Conservation (phyloP, 768 basidiomycete species). For the Sutorius australiensis region DNA sequence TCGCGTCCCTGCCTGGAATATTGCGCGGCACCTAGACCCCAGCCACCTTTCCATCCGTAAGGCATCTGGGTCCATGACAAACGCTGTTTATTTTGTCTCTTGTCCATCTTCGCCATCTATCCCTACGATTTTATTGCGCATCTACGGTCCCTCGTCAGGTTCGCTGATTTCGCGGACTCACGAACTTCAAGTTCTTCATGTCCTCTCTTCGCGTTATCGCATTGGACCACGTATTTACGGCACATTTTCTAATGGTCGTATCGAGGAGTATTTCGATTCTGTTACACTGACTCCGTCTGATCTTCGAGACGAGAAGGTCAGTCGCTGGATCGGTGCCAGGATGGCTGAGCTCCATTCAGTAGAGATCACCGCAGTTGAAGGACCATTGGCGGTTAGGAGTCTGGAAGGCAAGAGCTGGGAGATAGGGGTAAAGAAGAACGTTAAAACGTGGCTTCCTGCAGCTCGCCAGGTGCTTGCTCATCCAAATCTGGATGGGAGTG, state of each 20-base stretch:
- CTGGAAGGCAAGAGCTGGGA: constrained; percentile 50
- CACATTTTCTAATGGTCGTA: constrained; percentile 91
- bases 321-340: constrained; percentile 84
- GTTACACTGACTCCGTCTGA: constrained; percentile 74
- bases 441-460: constrained; percentile 63
- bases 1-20: constrained; percentile 57
- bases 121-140: constrained; percentile 77
- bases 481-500: constrained; percentile 43
- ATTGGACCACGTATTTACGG: constrained; percentile 93
- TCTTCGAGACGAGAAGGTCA: constrained; percentile 70
- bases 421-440: constrained; percentile 61
- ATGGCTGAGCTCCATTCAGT: constrained; percentile 97
- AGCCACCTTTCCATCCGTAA: constrained; percentile 61
- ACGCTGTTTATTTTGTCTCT: constrained; percentile 95
- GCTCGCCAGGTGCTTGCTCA: constrained; percentile 75
- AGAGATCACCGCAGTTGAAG: constrained; percentile 67
- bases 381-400: constrained; percentile 33
- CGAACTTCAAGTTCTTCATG: constrained; percentile 85
- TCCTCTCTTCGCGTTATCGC: constrained; percentile 81
- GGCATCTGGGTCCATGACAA: constrained; percentile 90
- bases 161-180: constrained; percentile 82
- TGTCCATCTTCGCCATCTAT: constrained; percentile 48
- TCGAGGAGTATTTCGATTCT: constrained; percentile 95
- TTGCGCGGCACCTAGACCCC: constrained; percentile 40
- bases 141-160: constrained; percentile 87